phyloP scores from a whole-genome alignment of 2,329 filamentous ascomycete genomes.

The Aureobasidium zeae region DNA sequence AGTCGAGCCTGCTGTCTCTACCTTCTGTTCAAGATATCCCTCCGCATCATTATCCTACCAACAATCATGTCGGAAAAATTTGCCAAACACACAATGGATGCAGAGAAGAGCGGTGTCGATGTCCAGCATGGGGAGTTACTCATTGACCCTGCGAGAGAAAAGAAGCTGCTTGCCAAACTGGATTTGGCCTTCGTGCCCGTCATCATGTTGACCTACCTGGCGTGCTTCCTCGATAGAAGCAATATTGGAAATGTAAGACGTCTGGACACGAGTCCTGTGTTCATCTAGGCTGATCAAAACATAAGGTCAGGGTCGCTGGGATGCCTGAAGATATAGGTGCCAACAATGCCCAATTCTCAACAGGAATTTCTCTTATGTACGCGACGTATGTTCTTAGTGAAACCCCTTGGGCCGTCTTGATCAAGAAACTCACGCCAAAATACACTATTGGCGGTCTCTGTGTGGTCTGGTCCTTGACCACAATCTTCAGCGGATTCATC shows the following conservation, averaged over 20 bases:
- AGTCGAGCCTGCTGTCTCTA: slow-evolving; percentile 2
- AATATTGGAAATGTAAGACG: slow-evolving; percentile 37
- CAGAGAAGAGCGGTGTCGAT: slow-evolving; percentile 4
- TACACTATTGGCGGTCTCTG: slow-evolving; percentile 33
- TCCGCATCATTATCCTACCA: no score
- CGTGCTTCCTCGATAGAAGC: slow-evolving; percentile 46
- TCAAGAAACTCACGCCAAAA: slow-evolving; percentile 41
- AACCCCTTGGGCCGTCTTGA: slow-evolving; percentile 37
- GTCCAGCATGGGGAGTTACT: slow-evolving; percentile 2
- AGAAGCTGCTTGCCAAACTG: slow-evolving; percentile 39
- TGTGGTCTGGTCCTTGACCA: slow-evolving; percentile 42
- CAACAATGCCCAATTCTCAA: slow-evolving; percentile 36
- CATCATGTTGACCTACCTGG: slow-evolving; percentile 48
- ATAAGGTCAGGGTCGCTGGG: slow-evolving; percentile 31
- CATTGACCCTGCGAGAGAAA: slow-evolving; percentile 40
- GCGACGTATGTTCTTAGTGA: slow-evolving; percentile 44
- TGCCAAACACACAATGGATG: slow-evolving; percentile 1
- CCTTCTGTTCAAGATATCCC: not conserved
- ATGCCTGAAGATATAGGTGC: slow-evolving; percentile 40
- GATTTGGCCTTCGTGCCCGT: slow-evolving; percentile 43
- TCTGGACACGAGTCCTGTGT: not conserved
- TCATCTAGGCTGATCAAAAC: no score
- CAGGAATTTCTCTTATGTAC: slow-evolving; percentile 44
- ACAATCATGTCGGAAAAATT: slow-evolving; percentile 12
- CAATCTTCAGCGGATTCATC: slow-evolving; percentile 41